Percentiles rank a stretch among this genome's conserved stretches.
Conservation (phyloP, 208 protist genomes). For the Leishmania guyanensis region DNA sequence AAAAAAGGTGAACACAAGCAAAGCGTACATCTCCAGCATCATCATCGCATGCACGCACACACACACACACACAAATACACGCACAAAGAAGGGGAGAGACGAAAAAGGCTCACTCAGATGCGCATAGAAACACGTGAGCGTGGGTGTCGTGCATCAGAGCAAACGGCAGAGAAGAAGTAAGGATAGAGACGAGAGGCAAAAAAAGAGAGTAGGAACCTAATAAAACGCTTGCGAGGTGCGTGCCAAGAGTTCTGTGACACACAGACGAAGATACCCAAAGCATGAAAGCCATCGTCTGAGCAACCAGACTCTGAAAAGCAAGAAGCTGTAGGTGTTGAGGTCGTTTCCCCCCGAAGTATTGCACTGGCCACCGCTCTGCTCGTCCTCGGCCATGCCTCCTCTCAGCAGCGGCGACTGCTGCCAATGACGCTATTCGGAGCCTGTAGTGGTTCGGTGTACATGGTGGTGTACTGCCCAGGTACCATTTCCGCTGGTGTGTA, state of each 20-base stretch:
- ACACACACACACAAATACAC: background rate
- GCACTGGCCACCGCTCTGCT: background rate
- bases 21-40: background rate
- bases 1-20: background rate
- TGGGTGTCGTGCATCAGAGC: background rate
- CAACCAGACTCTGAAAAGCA: background rate
- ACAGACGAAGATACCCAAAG: background rate
- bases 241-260: background rate
- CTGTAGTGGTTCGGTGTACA: conserved; percentile 73
- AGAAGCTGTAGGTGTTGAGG: background rate
- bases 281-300: background rate
- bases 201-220: background rate
- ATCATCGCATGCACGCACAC: background rate
- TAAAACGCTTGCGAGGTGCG: background rate
- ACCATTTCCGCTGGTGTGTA: conserved; percentile 83
- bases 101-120: background rate
- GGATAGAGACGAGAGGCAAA: background rate
- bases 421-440: conserved; percentile 62
- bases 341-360: background rate
- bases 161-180: background rate
- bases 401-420: conserved; percentile 13
- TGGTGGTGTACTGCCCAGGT: conserved; percentile 85
- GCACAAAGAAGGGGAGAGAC: background rate
- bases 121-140: background rate
- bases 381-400: background rate